Evolutionary conservation across 805 yeast genomes (phyloP).

Genomic region (Wickerhamomyces chaumierensis): DNA sequence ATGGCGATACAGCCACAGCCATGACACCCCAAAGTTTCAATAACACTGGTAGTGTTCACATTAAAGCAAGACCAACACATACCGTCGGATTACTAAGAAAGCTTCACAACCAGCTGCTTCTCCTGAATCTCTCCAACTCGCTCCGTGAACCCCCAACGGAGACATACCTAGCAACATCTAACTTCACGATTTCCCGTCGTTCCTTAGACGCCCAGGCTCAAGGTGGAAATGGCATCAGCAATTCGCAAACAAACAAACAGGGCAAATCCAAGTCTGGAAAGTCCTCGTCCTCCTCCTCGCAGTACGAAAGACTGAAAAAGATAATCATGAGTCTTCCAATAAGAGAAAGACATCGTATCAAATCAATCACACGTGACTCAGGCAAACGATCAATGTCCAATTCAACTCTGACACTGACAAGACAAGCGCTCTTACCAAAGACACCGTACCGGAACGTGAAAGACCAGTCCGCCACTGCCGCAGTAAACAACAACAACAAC

Average conservation of each 20-base stretch:
- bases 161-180: not conserved
- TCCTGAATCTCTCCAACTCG: slow-evolving; percentile 69
- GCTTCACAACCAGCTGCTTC: slow-evolving; percentile 71
- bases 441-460: slow-evolving; percentile 55
- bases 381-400: slow-evolving; percentile 69
- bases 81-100: no score
- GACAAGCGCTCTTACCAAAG: slow-evolving; percentile 55
- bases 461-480: slow-evolving; percentile 6
- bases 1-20: not conserved
- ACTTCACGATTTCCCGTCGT: not conserved
- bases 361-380: slow-evolving; percentile 71
- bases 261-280: slow-evolving; percentile 30
- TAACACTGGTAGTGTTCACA: no score
- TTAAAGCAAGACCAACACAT: no score
- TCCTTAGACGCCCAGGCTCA: no score
- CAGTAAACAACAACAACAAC: not conserved
- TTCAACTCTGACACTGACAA: slow-evolving; percentile 55
- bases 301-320: slow-evolving; percentile 71
- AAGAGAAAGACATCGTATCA: slow-evolving; percentile 75
- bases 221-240: not conserved
- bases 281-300: slow-evolving; percentile 47
- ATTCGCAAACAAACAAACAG: no score
- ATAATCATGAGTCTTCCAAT: slow-evolving; percentile 81
- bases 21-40: not conserved
- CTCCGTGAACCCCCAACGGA: slow-evolving; percentile 62